Conservation (phyloP, 2,329 filamentous ascomycete genomes). For the Triangularia verruculosa region DNA sequence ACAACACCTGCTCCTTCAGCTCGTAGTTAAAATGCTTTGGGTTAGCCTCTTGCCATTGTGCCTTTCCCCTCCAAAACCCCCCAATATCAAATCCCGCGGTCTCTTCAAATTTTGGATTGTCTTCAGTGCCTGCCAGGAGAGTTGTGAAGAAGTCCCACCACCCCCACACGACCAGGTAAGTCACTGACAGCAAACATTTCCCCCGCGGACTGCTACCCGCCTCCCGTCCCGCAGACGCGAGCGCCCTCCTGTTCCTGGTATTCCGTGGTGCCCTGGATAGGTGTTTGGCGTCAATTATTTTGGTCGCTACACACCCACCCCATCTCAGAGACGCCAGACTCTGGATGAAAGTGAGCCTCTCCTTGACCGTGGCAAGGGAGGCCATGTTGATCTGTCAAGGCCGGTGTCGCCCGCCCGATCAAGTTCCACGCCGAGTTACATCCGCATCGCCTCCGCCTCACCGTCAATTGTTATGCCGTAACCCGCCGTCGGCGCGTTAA, state of each 20-base stretch:
- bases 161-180: too few species aligned
- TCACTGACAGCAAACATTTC: not conserved
- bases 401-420: not conserved
- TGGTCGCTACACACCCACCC: not conserved
- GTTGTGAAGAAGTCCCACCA: too few species aligned
- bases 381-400: not conserved
- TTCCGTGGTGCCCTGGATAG: not conserved
- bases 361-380: not conserved
- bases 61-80: not conserved
- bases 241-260: not conserved
- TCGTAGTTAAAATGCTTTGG: not conserved
- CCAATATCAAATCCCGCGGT: not conserved
- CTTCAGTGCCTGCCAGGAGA: not conserved
- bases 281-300: not conserved
- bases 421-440: not conserved
- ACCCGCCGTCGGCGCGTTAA: not conserved
- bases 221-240: not conserved
- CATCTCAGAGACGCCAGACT: not conserved
- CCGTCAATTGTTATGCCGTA: not conserved
- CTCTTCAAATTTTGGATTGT: not conserved
- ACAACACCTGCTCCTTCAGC: not conserved
- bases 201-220: not conserved
- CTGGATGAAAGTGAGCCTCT: not conserved
- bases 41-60: not conserved
- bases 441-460: not conserved